Conservation (phyloP, 2,329 filamentous ascomycete genomes). For the Dothistroma pini region DNA sequence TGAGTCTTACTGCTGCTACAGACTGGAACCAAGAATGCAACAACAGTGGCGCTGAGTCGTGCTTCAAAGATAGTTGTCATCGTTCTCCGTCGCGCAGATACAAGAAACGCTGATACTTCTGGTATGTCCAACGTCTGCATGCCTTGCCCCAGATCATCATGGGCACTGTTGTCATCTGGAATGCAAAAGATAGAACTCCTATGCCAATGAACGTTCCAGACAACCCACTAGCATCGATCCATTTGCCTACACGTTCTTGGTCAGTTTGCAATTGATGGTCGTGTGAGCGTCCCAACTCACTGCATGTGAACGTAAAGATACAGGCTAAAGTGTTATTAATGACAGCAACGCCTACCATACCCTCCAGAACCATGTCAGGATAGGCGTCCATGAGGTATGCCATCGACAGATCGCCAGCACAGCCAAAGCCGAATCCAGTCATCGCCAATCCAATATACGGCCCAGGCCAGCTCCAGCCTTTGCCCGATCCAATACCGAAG, state of each 20-base stretch:
- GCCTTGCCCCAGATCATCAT: constrained; percentile 55
- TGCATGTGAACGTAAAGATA: constrained; percentile 50
- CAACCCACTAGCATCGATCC: constrained; percentile 48
- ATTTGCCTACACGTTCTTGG: constrained; percentile 29
- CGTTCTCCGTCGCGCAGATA: constrained; percentile 26
- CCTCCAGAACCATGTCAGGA: constrained; percentile 55
- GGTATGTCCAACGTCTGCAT: constrained; percentile 47
- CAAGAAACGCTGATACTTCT: constrained; percentile 24
- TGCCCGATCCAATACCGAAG: constrained; percentile 51
- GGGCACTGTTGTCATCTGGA: constrained; percentile 50
- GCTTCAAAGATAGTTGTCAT: constrained; percentile 9
- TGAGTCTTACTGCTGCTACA: too few species aligned
- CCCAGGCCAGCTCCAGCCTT: constrained; percentile 51
- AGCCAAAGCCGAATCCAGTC: constrained; percentile 59
- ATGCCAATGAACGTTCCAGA: constrained; percentile 52
- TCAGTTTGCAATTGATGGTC: neutral
- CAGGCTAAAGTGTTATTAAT: constrained; percentile 56
- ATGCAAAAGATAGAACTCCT: constrained; percentile 50
- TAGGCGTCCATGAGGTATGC: constrained; percentile 56
- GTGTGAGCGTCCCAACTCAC: constrained; percentile 12
- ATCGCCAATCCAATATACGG: constrained; percentile 56
- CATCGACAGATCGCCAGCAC: constrained; percentile 51
- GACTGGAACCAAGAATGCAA: too few species aligned
- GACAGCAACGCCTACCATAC: constrained; percentile 56
- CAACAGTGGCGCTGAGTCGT: neutral